Percentiles rank a stretch among this genome's conserved stretches.
These are phyloP conservation scores for Clathrospora elynae DNA, from an alignment of 2,329 filamentous ascomycete genomes.

Conservation along the genomic window DNA sequence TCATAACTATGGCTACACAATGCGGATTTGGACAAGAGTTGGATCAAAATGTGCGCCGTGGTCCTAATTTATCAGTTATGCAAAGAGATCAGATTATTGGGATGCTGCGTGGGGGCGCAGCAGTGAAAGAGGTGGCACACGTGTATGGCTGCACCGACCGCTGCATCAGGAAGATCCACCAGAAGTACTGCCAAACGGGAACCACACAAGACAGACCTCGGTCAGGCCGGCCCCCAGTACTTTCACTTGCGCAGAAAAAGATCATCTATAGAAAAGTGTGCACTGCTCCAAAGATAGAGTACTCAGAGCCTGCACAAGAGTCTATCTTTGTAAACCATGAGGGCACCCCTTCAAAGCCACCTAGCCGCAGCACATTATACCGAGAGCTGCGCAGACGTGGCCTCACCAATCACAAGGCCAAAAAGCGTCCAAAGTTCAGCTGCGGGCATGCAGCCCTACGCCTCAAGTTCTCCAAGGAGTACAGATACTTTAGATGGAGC, in stretches of 20 bases:
- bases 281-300: conserved; percentile 12
- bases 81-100: too few relatives aligned
- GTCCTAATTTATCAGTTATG: too few relatives aligned
- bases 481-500: conserved; percentile 4
- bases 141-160: too few relatives aligned
- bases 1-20: too few relatives aligned
- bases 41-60: too few relatives aligned
- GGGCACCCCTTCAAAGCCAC: too few relatives aligned
- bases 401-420: conserved; percentile 7
- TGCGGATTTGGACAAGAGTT: too few relatives aligned
- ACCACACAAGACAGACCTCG: too few relatives aligned
- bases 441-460: background rate
- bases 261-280: conserved; percentile 4
- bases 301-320: conserved; percentile 5
- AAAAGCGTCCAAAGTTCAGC: conserved; percentile 5
- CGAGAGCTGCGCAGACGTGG: background rate
- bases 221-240: background rate
- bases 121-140: too few relatives aligned
- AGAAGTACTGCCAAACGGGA: too few relatives aligned
- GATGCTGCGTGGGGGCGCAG: too few relatives aligned
- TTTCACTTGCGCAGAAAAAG: conserved; percentile 4
- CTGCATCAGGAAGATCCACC: too few relatives aligned
- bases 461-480: conserved; percentile 5
- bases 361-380: conserved; percentile 7
- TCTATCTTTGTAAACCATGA: background rate